Percentiles rank a stretch among this genome's conserved stretches.
Evolutionary conservation across 352 stramenopile species (phyloP).

Genomic region (Pythium brassicae): DNA sequence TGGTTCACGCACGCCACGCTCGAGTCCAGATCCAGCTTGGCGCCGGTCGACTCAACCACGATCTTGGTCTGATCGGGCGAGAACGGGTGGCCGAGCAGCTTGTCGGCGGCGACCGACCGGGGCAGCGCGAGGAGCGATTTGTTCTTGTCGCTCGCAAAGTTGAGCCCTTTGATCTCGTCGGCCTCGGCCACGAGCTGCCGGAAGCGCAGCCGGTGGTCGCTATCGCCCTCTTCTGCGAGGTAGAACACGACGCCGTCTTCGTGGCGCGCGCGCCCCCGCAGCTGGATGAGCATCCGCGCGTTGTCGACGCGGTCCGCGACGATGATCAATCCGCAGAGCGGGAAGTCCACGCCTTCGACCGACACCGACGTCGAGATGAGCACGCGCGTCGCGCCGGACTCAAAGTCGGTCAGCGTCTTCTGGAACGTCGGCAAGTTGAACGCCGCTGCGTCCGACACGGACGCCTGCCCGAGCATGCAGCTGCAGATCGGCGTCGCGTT

Average conservation of each 20-base stretch:
- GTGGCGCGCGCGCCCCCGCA: constrained; percentile 69
- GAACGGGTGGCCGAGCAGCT: constrained; percentile 27
- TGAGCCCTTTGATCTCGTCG: constrained; percentile 50
- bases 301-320: constrained; percentile 52
- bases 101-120: constrained; percentile 33
- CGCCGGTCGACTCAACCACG: constrained; percentile 47
- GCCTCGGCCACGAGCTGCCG: constrained; percentile 36
- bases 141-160: constrained; percentile 64
- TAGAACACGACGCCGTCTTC: constrained; percentile 77
- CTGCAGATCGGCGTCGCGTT: constrained; percentile 23
- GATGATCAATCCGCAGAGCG: constrained; percentile 62
- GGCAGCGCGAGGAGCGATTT: constrained; percentile 56
- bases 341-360: constrained; percentile 77
- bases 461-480: constrained; percentile 59
- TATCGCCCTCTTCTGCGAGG: constrained; percentile 47
- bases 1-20: constrained; percentile 70
- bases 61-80: constrained; percentile 27
- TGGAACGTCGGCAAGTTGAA: constrained; percentile 59
- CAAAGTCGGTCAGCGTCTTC: constrained; percentile 47
- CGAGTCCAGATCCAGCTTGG: constrained; percentile 69
- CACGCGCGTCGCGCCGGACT: constrained; percentile 45
- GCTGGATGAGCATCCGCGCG: constrained; percentile 63
- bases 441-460: constrained; percentile 48
- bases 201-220: constrained; percentile 42
- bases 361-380: constrained; percentile 78